A percentile compares a stretch with the other conserved stretches of the same genome.
These are phyloP conservation scores for Salvia miltiorrhiza DNA, from an alignment of 257 asterid genomes.

Conservation along the genomic window DNA sequence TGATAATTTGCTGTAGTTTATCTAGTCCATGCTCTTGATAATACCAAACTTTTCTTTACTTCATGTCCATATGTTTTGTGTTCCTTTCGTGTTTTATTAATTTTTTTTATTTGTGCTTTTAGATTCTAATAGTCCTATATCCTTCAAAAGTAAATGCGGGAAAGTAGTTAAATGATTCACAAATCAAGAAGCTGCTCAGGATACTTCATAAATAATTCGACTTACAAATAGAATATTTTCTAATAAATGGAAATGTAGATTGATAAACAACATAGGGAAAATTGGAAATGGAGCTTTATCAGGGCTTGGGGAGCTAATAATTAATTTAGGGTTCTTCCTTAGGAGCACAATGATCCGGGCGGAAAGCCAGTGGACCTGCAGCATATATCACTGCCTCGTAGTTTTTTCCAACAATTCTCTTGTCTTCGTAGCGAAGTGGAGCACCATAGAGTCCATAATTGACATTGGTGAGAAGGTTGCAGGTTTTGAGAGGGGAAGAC, in stretches of 20 bases:
- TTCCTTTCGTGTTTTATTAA: background rate
- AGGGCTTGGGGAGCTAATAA: background rate
- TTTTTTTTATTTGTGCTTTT: background rate
- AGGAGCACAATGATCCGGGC: slow-evolving; percentile 61
- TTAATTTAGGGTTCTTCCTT: slow-evolving; percentile 26
- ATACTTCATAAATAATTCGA: slow-evolving; percentile 19
- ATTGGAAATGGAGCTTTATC: slow-evolving; percentile 7
- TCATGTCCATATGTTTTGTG: background rate
- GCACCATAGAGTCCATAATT: slow-evolving; percentile 80
- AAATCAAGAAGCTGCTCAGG: slow-evolving; percentile 17
- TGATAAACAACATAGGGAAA: background rate
- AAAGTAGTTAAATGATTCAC: background rate
- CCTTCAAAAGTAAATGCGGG: background rate
- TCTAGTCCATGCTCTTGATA: background rate
- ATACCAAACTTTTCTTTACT: background rate
- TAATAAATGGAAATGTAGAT: background rate
- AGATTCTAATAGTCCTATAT: background rate
- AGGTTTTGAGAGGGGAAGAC: slow-evolving; percentile 54
- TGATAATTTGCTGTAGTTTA: slow-evolving; percentile 8
- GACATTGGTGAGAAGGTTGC: slow-evolving; percentile 61
- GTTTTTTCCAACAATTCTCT: slow-evolving; percentile 39
- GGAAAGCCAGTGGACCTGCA: slow-evolving; percentile 78
- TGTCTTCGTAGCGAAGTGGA: slow-evolving; percentile 57
- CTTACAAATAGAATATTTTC: slow-evolving; percentile 17
- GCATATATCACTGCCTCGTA: slow-evolving; percentile 73